Evolutionary conservation across 768 basidiomycete species (phyloP).

Genomic region (Xerocomus potaroensis): DNA sequence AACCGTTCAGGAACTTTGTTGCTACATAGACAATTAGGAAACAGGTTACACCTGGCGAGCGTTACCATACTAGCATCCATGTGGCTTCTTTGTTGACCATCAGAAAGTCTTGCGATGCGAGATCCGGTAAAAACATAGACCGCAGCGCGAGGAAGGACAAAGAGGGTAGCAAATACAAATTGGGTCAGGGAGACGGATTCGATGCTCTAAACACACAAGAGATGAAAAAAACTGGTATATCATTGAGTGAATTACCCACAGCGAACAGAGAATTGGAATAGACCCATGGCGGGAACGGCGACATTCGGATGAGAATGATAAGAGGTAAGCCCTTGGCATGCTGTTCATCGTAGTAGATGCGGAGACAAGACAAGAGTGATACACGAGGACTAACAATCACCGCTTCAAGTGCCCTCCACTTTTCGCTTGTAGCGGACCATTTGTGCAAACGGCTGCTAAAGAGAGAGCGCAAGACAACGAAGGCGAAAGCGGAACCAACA

Average conservation of each 20-base stretch:
- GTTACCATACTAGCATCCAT: constrained; percentile 67
- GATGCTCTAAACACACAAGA: constrained; percentile 52
- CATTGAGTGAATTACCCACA: constrained; percentile 38
- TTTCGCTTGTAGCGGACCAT: constrained; percentile 61
- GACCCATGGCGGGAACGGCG: constrained; percentile 84
- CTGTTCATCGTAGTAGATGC: constrained; percentile 33
- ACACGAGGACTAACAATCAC: constrained; percentile 53
- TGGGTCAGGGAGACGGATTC: constrained; percentile 70
- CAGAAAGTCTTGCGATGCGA: constrained; percentile 67
- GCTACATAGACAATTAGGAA: constrained; percentile 33
- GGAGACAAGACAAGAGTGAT: not conserved
- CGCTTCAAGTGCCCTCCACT: constrained; percentile 74
- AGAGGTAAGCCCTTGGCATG: constrained; percentile 73
- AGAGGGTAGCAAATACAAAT: constrained; percentile 69
- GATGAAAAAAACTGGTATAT: constrained; percentile 6
- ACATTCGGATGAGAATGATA: constrained; percentile 76
- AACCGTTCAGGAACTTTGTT: constrained; percentile 61
- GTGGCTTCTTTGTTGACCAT: constrained; percentile 64
- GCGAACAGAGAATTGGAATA: constrained; percentile 81
- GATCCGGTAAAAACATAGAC: constrained; percentile 79
- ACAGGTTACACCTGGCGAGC: not conserved
- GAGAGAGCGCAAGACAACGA: constrained; percentile 54
- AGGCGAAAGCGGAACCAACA: constrained; percentile 58
- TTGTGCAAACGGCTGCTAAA: constrained; percentile 52
- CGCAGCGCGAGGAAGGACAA: constrained; percentile 65